These are phyloP conservation scores for Lactarius indigo DNA, from an alignment of 768 basidiomycete genomes.

Conservation along the genomic window DNA sequence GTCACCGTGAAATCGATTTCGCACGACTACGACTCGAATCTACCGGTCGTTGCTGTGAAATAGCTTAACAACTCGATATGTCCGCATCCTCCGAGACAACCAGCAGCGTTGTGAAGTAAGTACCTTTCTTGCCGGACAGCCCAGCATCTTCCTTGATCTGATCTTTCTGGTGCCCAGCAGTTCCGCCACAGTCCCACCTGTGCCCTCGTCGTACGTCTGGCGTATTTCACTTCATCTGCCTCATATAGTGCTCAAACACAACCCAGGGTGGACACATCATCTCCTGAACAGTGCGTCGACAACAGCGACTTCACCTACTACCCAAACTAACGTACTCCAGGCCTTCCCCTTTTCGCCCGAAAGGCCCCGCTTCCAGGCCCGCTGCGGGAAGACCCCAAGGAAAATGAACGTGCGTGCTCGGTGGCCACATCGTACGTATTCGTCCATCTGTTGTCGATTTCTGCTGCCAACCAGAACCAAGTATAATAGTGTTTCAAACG, in stretches of 20 bases:
- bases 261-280: neutral
- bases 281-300: conserved; percentile 1
- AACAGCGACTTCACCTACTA: neutral
- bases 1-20: no score
- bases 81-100: neutral
- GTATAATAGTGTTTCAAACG: neutral
- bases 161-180: neutral
- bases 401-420: neutral
- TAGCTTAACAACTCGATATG: no score
- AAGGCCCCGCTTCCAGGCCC: conserved; percentile 4
- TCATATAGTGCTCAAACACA: neutral
- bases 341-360: conserved; percentile 3
- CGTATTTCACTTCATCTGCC: neutral
- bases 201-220: neutral
- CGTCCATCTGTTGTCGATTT: neutral
- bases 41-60: no score
- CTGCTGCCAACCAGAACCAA: neutral
- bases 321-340: neutral
- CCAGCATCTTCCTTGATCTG: neutral
- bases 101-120: neutral
- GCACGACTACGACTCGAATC: no score
- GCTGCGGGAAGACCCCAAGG: neutral
- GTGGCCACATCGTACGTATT: neutral
- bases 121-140: no score
- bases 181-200: neutral